Percentiles rank a stretch among this genome's conserved stretches.
Conservation (phyloP, 176 grass and related monocot species). For the Lolium perenne region DNA sequence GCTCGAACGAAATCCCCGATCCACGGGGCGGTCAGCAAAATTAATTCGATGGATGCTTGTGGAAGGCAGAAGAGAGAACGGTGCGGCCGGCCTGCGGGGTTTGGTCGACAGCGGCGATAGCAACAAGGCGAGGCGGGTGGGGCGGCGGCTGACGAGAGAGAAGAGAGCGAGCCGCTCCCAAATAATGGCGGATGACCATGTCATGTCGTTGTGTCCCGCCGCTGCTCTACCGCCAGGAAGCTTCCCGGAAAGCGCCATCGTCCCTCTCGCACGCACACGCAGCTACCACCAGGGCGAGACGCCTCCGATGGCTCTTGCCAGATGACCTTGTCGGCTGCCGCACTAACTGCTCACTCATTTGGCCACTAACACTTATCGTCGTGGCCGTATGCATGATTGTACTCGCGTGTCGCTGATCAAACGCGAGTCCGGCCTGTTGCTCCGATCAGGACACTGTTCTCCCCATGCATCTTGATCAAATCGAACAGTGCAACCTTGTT, state of each 20-base stretch:
- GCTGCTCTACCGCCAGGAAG: conserved; percentile 42
- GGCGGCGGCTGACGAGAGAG: background rate
- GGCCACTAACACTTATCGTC: background rate
- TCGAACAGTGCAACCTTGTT: background rate
- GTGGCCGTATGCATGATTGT: conserved; percentile 5
- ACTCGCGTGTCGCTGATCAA: background rate
- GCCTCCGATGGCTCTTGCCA: too few species aligned
- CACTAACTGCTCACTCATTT: background rate
- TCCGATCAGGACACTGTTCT: background rate
- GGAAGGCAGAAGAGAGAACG: too few species aligned
- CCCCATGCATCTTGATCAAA: background rate
- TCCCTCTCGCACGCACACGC: background rate
- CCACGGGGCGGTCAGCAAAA: too few species aligned
- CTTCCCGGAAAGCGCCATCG: conserved; percentile 41
- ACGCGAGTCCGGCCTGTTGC: background rate
- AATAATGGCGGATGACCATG: conserved; percentile 9
- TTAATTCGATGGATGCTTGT: too few species aligned
- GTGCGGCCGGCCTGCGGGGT: too few species aligned
- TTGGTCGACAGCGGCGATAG: background rate
- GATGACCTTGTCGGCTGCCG: background rate
- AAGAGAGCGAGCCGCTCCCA: background rate
- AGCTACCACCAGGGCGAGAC: background rate
- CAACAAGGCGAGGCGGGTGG: background rate
- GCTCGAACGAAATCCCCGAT: too few species aligned
- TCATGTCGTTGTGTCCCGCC: conserved; percentile 1